These are phyloP conservation scores for Fusarium pseudoanthophilum DNA, from an alignment of 2,329 filamentous ascomycete genomes.

Conservation along the genomic window DNA sequence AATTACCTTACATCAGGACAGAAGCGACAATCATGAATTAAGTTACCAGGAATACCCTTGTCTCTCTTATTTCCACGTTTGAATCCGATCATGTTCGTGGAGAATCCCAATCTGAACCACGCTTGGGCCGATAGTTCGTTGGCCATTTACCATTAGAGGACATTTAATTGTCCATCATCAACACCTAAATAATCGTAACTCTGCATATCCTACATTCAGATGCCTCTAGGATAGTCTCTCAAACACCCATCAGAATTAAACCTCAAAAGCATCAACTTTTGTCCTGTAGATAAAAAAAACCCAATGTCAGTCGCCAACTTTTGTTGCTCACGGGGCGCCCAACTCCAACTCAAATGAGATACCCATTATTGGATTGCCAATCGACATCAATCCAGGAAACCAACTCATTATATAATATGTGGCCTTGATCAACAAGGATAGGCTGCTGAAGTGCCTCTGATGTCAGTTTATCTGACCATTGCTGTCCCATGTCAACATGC, in stretches of 20 bases:
- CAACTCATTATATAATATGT: constrained; percentile 51
- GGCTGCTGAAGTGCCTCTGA: constrained; percentile 38
- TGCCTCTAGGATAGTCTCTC: not conserved
- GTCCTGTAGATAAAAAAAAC: not conserved
- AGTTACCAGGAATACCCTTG: not conserved
- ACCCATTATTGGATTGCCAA: constrained; percentile 47
- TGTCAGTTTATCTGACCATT: constrained; percentile 35
- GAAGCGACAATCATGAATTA: not conserved
- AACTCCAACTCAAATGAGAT: constrained; percentile 35
- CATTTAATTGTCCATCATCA: not conserved
- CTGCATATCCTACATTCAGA: not conserved
- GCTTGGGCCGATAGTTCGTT: not conserved
- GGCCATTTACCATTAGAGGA: not conserved
- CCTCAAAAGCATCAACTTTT: not conserved
- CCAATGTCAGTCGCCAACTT: not conserved
- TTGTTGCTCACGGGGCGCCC: not conserved
- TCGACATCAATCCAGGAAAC: constrained; percentile 53
- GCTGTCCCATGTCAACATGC: constrained; percentile 36
- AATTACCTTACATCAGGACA: not conserved
- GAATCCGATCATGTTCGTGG: not conserved
- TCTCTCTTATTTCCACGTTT: not conserved
- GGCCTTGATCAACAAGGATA: constrained; percentile 46
- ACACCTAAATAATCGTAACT: not conserved
- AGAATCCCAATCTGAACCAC: not conserved
- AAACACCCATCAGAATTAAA: not conserved